Base-by-base conservation (phyloP, 2,329 filamentous ascomycete genomes). In the Ilyonectria destructans region DNA sequence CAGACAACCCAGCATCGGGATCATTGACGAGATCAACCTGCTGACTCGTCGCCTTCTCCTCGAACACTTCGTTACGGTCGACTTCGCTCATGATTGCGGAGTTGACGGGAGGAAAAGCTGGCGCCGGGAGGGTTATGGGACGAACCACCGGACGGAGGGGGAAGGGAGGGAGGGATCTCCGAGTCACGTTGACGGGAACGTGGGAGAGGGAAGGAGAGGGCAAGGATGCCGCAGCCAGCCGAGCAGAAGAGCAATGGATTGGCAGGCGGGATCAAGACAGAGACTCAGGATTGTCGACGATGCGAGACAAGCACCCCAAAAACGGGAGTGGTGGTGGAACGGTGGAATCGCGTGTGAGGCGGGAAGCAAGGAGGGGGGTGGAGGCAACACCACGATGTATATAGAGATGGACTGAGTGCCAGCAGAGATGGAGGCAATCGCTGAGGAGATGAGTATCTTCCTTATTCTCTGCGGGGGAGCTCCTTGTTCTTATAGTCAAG, bases 1-100 rank as follows among this genome's bases (percentile, higher is more conserved):
- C 86, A 45, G 85, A 90, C 72, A 93, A 80, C 8, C 89, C 89
- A 55, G 87, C 90, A 80, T 94, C 92, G 7, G 82, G 82, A 59
- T 84, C 81, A 29, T 70, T 70, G 26, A 76, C 64, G 13, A 74
- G 68, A 26, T 77, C 76, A 37, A 75, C 35, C 57, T 81, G 77
- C 6, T 74, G 77, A 13, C 75, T 74, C 55, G 75, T 77, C 19
- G 73, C 77, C 54, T 73, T 77, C 26, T 79, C 77, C n/a, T 79
- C 76, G 51, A 74, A 70, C 8, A 65, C 56, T 29, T 72, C 74
- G 57, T 72, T 76, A 48, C 80, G 79, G 58, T 81, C 80, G 19
- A 74, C 60, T 69, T 80, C 79, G 69, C 74, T 79, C 80, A 81
- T 81, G 65, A 43, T 78, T 62, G 35, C 52, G 48, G 19, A 9